Percentiles rank a stretch among this genome's conserved stretches.
phyloP scores from a whole-genome alignment of 2,329 filamentous ascomycete genomes.

The Aspergillus awamori region DNA sequence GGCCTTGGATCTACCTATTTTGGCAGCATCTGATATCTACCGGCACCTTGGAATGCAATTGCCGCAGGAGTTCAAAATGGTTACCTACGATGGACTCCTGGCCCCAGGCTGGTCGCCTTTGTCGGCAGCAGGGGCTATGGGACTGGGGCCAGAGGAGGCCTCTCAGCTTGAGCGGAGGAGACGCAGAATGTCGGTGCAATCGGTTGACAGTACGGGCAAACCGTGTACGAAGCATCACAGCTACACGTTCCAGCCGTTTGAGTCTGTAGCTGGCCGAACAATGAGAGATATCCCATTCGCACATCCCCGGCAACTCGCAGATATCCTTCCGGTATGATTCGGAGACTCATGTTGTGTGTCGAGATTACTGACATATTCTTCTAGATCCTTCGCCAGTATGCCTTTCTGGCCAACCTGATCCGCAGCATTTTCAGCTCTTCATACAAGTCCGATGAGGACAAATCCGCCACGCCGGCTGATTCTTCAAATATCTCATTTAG shows the following conservation, averaged over 20 bases:
- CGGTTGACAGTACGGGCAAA: constrained; percentile 35
- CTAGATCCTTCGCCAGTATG: constrained; percentile 50
- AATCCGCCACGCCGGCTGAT: constrained; percentile 10
- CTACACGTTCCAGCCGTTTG: constrained; percentile 49
- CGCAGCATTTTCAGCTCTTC: constrained; percentile 37
- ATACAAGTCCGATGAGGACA: constrained; percentile 18
- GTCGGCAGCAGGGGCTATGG: constrained; percentile 26
- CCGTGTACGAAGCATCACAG: constrained; percentile 40
- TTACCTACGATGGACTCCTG: constrained; percentile 44
- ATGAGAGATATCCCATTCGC: constrained; percentile 48
- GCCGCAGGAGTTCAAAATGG: constrained; percentile 43
- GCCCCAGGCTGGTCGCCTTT: constrained; percentile 36
- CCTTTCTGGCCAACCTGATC: constrained; percentile 44
- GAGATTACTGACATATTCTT: background rate
- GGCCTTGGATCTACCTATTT: constrained; percentile 45
- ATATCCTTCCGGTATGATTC: constrained; percentile 44
- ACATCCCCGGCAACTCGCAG: constrained; percentile 49
- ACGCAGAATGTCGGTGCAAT: constrained; percentile 36
- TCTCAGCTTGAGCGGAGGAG: constrained; percentile 35
- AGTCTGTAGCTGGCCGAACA: constrained; percentile 44
- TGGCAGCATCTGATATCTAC: constrained; percentile 46
- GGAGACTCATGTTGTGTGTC: background rate
- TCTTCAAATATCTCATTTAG: constrained; percentile 9
- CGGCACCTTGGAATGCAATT: constrained; percentile 44
- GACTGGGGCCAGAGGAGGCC: constrained; percentile 30